Conservation (phyloP, 768 basidiomycete genomes). For the Russula sp. region DNA sequence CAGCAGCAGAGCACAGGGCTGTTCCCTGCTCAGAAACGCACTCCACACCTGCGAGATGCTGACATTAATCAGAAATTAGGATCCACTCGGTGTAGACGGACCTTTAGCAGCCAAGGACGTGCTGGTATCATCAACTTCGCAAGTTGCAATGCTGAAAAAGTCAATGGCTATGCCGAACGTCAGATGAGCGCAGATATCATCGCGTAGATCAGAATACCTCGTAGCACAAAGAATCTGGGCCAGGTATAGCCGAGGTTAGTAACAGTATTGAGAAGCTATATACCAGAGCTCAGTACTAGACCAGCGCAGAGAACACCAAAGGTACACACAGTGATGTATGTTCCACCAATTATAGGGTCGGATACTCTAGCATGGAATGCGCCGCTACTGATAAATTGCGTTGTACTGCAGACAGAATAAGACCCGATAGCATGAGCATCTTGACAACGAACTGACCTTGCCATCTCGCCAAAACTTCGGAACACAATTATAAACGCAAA, state of each 20-base stretch:
- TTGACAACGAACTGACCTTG: slow-evolving; percentile 51
- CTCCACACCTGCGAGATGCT: slow-evolving; percentile 54
- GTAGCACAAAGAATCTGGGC: slow-evolving; percentile 93
- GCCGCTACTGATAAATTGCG: slow-evolving; percentile 96
- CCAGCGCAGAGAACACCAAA: not conserved
- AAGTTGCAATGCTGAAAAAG: slow-evolving; percentile 76
- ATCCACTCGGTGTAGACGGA: slow-evolving; percentile 23
- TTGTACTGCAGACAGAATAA: slow-evolving; percentile 50
- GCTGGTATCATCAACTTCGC: slow-evolving; percentile 58
- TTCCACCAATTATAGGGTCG: slow-evolving; percentile 95
- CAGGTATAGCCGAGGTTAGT: slow-evolving; percentile 98
- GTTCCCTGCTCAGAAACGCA: slow-evolving; percentile 94
- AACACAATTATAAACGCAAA: slow-evolving; percentile 75
- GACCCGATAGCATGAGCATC: slow-evolving; percentile 10
- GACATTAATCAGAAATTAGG: not conserved
- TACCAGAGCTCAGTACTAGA: slow-evolving; percentile 6
- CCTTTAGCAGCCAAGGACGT: slow-evolving; percentile 53
- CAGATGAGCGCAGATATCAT: slow-evolving; percentile 11
- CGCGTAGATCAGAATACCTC: slow-evolving; percentile 42
- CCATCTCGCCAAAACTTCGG: slow-evolving; percentile 78
- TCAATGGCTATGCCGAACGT: slow-evolving; percentile 61
- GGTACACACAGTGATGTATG: slow-evolving; percentile 90
- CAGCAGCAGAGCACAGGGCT: slow-evolving; percentile 60
- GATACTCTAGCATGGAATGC: slow-evolving; percentile 96
- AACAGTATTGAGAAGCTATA: slow-evolving; percentile 88